These are phyloP conservation scores for Nymphaea colorata DNA, from an alignment of 164 flowering plant species.

Conservation along the genomic window DNA sequence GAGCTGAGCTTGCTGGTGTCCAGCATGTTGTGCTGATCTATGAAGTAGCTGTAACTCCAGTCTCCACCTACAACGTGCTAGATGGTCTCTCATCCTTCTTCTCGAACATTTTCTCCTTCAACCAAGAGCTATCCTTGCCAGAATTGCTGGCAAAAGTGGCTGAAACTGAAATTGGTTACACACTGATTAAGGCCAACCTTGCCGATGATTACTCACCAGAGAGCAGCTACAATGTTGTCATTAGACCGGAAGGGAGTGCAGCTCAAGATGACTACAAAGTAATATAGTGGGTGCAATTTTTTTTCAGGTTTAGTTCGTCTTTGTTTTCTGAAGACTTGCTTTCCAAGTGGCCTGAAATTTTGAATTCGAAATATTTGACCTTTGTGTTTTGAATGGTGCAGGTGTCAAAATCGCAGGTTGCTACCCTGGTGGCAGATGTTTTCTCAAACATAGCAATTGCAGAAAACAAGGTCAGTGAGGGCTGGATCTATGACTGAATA, in stretches of 20 bases:
- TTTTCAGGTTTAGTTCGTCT: slow-evolving; percentile 3
- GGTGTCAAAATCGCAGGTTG: slow-evolving; percentile 73
- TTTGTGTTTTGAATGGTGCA: slow-evolving; percentile 7
- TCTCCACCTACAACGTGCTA: slow-evolving; percentile 51
- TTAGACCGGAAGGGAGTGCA: slow-evolving; percentile 49
- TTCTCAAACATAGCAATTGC: slow-evolving; percentile 78
- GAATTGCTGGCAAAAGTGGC: slow-evolving; percentile 54
- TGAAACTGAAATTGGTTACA: slow-evolving; percentile 53
- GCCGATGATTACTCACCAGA: slow-evolving; percentile 70
- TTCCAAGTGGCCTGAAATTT: background rate
- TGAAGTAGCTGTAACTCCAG: slow-evolving; percentile 18
- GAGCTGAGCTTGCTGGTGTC: slow-evolving; percentile 73
- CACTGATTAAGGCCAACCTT: slow-evolving; percentile 60
- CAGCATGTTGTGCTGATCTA: slow-evolving; percentile 70
- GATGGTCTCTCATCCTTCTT: slow-evolving; percentile 75
- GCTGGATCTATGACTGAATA: background rate
- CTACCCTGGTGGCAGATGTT: slow-evolving; percentile 65
- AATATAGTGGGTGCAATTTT: slow-evolving; percentile 77
- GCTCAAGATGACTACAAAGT: slow-evolving; percentile 74
- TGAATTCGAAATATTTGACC: background rate
- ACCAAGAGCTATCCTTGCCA: slow-evolving; percentile 42
- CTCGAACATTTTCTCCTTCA: slow-evolving; percentile 52
- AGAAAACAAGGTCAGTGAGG: slow-evolving; percentile 64
- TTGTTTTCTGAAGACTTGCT: background rate
- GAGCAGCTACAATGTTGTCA: slow-evolving; percentile 55